Base-by-base conservation (phyloP, 2,329 filamentous ascomycete species). In the Aspergillus quadrilineatus region DNA sequence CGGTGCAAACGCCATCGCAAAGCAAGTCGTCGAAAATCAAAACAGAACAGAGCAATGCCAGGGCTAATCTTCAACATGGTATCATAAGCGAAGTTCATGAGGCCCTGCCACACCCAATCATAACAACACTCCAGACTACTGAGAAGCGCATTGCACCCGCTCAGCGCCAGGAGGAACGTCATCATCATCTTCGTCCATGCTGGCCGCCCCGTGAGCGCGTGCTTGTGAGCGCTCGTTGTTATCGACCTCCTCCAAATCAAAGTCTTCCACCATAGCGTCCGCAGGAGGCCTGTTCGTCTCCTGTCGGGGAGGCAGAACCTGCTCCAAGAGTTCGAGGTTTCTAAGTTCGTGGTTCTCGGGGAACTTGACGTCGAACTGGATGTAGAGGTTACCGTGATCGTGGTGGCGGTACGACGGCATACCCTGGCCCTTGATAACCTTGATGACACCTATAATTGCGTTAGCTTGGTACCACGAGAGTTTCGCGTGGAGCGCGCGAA, bases 351-450 rank as follows among this genome's bases (percentile, higher is more conserved):
- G 81, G 79, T 87, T 88, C 70, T 90, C 88, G 48, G 94, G 94
- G 84, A 99, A 97, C 79, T 96, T 96, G 78, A 99, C 92, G 69
- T 90, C 88, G 80, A 99, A 99, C 73, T 96, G 91, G 70, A 99
- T 92, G 81, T 94, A 99, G 67, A 99, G 82, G 79, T 99, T 97
- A 69, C 94, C 94, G 71, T 85, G 87, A 77, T 97, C 90, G 81
- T 99, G 94, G 77, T 97, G 94, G 67, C 94, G 87, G 77, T 86
- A 89, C 4, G 94, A 95, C 42, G 94, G 94, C 94, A 99, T 99
- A 74, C 94, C 94, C 78, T 99, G 94, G 63, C 92, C 92, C 64
- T 90, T 90, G 69, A 99, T 88, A 77, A 96, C 89, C 81, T 97
- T 97, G 73, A 97, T 85, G 64, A 90, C 82, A 66, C 90, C 94